Evolutionary conservation across 164 flowering plant genomes (phyloP), one percentile per base, ranked within the genome.

Genomic region (Piper betle): DNA sequence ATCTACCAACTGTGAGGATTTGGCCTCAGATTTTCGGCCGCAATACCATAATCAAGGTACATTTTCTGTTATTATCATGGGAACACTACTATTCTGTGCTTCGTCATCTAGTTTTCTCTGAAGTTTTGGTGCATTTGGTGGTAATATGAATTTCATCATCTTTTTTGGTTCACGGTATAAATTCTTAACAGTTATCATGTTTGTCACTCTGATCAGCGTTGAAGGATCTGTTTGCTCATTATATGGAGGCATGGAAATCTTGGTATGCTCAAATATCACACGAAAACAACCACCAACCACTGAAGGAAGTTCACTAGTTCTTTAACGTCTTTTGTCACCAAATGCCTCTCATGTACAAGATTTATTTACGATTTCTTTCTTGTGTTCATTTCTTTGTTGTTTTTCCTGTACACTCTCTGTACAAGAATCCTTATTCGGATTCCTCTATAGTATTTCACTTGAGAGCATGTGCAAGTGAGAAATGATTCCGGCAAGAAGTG

Each of bases 41-140:
- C 86, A 78, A 61, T 94, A 94, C 74, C 93, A 81, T 62, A 91
- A 91, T 67, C 93, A 87, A 84, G 96, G 99, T 94, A 84, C 20
- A 40, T 42, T 39, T 18, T 39, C 15, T 18, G 3, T 6, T 52
- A 3, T n/a, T 46, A 20, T 57, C 5, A 25, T 11, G 4, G 4
- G 15, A 9, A 13, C 33, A 4, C 20, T 37, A 3, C 6, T 20
- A 4, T 41, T 41, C 43, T 9, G 6, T 41, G 4, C 43, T 6
- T 8, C 8, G 50, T 8, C 50, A 8, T 43, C 12, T 43, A 8
- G 50, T 10, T 43, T 43, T 43, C 1, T 7, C 50, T 43, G 8
- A 3, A 43, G 50, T 8, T 43, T 43, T 43, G 12, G 12, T 43
- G 8, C 12, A 2, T 8, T 43, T 43, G 50, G 50, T 3, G 50